Base-by-base conservation (phyloP, 495 filamentous ascomycete species). In the Trichocladium uniseriatum region DNA sequence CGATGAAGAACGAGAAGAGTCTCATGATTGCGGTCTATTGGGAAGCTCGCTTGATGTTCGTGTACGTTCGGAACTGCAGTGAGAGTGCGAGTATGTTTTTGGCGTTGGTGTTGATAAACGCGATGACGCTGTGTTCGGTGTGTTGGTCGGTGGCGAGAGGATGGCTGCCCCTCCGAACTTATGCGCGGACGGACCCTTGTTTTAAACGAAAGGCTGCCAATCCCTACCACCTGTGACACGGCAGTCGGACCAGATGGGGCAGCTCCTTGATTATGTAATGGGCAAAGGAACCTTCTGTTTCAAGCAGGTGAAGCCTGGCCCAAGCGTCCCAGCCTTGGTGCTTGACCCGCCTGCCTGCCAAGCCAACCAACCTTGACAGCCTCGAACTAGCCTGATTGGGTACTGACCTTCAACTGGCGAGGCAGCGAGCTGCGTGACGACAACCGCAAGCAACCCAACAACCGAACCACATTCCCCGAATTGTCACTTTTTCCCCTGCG, bases 11-110 rank as follows among this genome's bases (percentile, higher is more conserved):
- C 21, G 75, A 57, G 53, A 69, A 61, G 40, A 77, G 58, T 63
- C 76, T 84, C 86, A 89, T 89, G 5, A 21, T 74, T 60, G 56
- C 49, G 41, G 22, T 38, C 24, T 47, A 15, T 43, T 21, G n/a
- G 20, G 48, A 20, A 22, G 14, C 1, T n/a, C 3, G 8, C 11
- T 15, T n/a, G 11, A 16, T 22, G n/a, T 27, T 34, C 40, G 3
- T 10, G 13, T 10, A 9, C 41, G 16, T 27, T 32, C 10, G 31
- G 31, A 14, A 11, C 10, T 32, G 31, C 31, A 32, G 13, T 10
- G 31, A 14, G 10, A 14, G 5, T 11, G 31, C 31, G 10, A 32
- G 31, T 32, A 3, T 35, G 16, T 32, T 15, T 37, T 20, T 27
- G 21, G 13, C 15, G 22, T 36, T 6, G 16, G 34, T 27, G 45